Conservation (phyloP, 805 yeast genomes). For the Myxozyma melibiosi region DNA sequence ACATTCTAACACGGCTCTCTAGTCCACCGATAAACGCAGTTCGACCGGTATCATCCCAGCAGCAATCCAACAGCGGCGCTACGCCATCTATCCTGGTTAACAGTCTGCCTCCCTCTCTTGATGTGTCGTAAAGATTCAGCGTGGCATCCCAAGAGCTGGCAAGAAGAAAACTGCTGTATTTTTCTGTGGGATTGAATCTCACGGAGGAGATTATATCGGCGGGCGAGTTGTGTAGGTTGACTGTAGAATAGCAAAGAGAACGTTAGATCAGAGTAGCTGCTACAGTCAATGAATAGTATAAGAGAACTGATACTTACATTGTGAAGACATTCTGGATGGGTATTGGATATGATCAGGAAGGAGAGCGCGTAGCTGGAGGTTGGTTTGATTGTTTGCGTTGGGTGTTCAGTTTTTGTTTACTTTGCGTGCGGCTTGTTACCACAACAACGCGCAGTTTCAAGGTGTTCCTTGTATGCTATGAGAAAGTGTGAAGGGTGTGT, state of each 20-base stretch:
- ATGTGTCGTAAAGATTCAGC: slow-evolving; percentile 49
- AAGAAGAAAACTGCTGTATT: slow-evolving; percentile 42
- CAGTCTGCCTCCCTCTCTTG: slow-evolving; percentile 29
- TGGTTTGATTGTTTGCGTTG: slow-evolving; percentile 6
- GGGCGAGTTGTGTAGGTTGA: slow-evolving; percentile 22
- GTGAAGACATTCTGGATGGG: slow-evolving; percentile 4
- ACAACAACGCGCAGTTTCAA: slow-evolving; percentile 5
- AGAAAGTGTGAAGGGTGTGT: too few species aligned
- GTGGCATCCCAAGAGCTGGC: slow-evolving; percentile 63
- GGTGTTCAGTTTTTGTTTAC: not conserved
- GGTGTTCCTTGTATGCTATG: too few species aligned
- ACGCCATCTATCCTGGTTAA: slow-evolving; percentile 36
- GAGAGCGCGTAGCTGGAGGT: not conserved
- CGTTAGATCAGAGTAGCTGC: not conserved
- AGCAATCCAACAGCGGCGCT: slow-evolving; percentile 41
- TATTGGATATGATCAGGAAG: not conserved
- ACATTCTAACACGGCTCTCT: slow-evolving; percentile 20
- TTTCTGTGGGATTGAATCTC: slow-evolving; percentile 23
- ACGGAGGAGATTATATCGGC: slow-evolving; percentile 25
- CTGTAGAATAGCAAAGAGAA: not conserved
- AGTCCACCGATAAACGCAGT: slow-evolving; percentile 26
- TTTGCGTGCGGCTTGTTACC: slow-evolving; percentile 19
- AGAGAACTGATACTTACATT: slow-evolving; percentile 4
- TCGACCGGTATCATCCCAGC: slow-evolving; percentile 37
- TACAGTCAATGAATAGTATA: not conserved